Base-by-base conservation (phyloP, 1,284 basidiomycete genomes). In the Leccinum pachyderme region DNA sequence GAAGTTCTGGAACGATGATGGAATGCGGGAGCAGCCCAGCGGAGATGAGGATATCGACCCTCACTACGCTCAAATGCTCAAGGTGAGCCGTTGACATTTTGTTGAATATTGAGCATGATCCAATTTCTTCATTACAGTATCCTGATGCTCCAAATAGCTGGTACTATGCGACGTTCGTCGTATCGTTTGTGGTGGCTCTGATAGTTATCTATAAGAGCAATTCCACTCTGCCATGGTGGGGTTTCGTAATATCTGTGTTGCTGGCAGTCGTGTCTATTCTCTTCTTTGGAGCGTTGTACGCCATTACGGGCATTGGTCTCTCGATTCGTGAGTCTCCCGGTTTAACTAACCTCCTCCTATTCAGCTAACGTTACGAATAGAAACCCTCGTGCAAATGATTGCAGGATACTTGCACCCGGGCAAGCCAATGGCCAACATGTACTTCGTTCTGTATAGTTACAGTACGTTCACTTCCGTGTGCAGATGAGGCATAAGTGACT, bases 381-480 rank as follows among this genome's bases (percentile, higher is more conserved):
- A 59, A 52, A 59, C 57, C 0, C 54, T 81, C 73, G 77, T 81
- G 4, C 81, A 84, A 64, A 81, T 86, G 72, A 73, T 86, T 28
- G 82, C 80, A 5, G 81, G 81, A 5, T 85, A 82, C 66, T 69
- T 86, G 25, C 79, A 83, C 63, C 82, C 81, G 9, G 81, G 84
- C 29, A 77, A 79, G 59, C 82, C 83, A 56, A 78, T 79, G 48
- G 78, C 78, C 47, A 84, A 81, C 61, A 83, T 84, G 65, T 81
- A 82, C 49, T 82, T 81, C 58, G 81, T 81, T n/a, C 65, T 84
- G 11, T 79, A 75, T 59, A 76, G 80, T 57, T 82, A 69, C 69
- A 82, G 75, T 73, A 22, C 55, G 53, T 55, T 33, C 4, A 27
- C 9, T 47, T 55, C 35, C 18, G 15, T 15, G 15, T 11, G 22